Percentiles rank a stretch among this genome's conserved stretches.
Conservation (phyloP, 108 stramenopile genomes). For the Phaeodactylum tricornutum region DNA sequence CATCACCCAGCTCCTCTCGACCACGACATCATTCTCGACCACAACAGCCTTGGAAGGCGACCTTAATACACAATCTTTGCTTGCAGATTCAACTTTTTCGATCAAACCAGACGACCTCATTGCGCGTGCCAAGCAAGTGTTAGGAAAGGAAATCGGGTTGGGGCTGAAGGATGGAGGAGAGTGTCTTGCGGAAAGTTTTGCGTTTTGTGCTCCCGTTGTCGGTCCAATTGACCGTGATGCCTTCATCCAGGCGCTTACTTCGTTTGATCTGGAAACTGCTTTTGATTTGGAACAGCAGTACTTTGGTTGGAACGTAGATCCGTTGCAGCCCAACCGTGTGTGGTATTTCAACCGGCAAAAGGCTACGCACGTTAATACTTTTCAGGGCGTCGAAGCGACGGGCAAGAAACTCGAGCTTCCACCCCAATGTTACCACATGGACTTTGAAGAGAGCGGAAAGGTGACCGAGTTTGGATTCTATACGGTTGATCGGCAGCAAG, state of each 20-base stretch:
- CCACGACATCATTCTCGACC: too few species aligned
- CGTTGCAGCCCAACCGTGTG: conserved; percentile 52
- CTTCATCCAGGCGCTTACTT: conserved; percentile 38
- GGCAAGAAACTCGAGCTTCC: conserved; percentile 33
- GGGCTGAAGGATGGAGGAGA: conserved; percentile 40
- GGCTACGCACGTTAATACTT: conserved; percentile 34
- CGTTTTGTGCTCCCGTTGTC: conserved; percentile 64
- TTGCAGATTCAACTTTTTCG: conserved; percentile 39
- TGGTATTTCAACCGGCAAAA: conserved; percentile 48
- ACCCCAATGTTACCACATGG: conserved; percentile 27
- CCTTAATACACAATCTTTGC: too few species aligned
- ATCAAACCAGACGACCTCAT: conserved; percentile 37
- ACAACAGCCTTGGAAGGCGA: too few species aligned
- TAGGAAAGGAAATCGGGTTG: conserved; percentile 25
- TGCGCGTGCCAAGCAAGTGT: conserved; percentile 32
- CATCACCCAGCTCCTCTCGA: too few species aligned
- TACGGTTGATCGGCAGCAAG: conserved; percentile 56
- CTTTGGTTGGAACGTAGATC: conserved; percentile 61
- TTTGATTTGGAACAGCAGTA: conserved; percentile 40
- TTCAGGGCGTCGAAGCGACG: conserved; percentile 39
- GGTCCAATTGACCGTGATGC: conserved; percentile 48
- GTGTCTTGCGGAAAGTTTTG: conserved; percentile 57
- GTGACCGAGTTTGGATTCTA: conserved; percentile 64
- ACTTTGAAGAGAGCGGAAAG: conserved; percentile 38
- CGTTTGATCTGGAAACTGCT: conserved; percentile 40